These are phyloP conservation scores for Ceratocystis ficicola DNA, from an alignment of 2,329 filamentous ascomycete genomes.

Conservation along the genomic window DNA sequence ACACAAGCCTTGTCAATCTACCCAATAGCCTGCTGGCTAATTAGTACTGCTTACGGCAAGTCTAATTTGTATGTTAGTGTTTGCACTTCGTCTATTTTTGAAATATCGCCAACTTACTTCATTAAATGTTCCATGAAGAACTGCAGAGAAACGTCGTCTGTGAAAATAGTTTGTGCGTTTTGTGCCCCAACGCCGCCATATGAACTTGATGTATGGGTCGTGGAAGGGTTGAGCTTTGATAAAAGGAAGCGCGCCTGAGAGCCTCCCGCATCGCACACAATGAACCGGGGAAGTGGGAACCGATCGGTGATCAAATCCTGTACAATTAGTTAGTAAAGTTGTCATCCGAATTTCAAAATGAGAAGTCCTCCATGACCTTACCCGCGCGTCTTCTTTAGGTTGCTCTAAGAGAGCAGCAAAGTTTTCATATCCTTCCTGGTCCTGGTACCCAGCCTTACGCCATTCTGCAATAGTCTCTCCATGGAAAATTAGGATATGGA, in stretches of 20 bases:
- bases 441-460: conserved; percentile 95
- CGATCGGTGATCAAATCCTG: conserved; percentile 93
- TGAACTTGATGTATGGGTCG: conserved; percentile 84
- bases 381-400: conserved; percentile 91
- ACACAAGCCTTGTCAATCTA: too few relatives aligned
- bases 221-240: conserved; percentile 94
- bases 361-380: conserved; percentile 36
- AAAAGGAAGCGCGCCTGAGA: conserved; percentile 95
- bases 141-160: conserved; percentile 92
- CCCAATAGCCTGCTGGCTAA: conserved; percentile 27
- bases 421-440: conserved; percentile 96
- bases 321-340: conserved; percentile 26
- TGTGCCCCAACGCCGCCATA: conserved; percentile 79
- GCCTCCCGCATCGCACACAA: conserved; percentile 95
- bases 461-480: conserved; percentile 96
- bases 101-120: conserved; percentile 55
- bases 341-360: conserved; percentile 14
- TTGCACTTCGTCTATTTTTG: conserved; percentile 37
- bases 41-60: conserved; percentile 54
- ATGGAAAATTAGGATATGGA: conserved; percentile 98
- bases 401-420: conserved; percentile 78
- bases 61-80: conserved; percentile 33
- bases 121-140: conserved; percentile 99
- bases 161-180: conserved; percentile 95
- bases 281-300: conserved; percentile 96